Evolutionary conservation across 208 protist species (phyloP).

Genomic region (Crithidia bombi): DNA sequence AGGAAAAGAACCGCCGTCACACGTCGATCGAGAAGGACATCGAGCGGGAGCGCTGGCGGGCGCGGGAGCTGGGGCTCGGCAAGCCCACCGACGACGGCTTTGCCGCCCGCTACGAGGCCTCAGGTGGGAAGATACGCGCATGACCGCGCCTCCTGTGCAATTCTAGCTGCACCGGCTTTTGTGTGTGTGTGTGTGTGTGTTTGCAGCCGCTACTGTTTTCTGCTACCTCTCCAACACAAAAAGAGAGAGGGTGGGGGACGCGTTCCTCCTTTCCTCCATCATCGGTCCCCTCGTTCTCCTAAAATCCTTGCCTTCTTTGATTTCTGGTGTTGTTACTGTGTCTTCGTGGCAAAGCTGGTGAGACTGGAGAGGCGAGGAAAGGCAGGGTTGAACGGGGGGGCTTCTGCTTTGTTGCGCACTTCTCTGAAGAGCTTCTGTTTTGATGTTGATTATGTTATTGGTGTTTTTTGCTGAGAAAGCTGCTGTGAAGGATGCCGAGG

Average conservation of each 20-base stretch:
- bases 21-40: constrained; percentile 82
- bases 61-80: constrained; percentile 59
- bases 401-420: too few relatives aligned
- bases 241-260: background rate
- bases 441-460: too few relatives aligned
- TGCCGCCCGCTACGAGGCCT: constrained; percentile 47
- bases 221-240: constrained; percentile 11
- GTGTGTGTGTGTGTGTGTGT: constrained; percentile 2
- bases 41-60: constrained; percentile 79
- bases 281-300: too few relatives aligned
- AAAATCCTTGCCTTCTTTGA: too few relatives aligned
- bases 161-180: background rate
- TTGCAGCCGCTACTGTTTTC: constrained; percentile 17
- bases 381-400: too few relatives aligned
- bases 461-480: too few relatives aligned
- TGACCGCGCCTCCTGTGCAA: background rate
- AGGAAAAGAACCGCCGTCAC: constrained; percentile 54
- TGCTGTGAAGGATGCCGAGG: too few relatives aligned
- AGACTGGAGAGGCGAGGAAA: too few relatives aligned
- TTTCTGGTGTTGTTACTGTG: too few relatives aligned
- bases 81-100: constrained; percentile 71
- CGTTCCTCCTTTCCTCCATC: too few relatives aligned
- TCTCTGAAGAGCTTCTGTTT: too few relatives aligned
- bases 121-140: constrained; percentile 14
- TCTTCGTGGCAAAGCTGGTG: too few relatives aligned